A percentile compares a stretch with the other conserved stretches of the same genome.
These are phyloP conservation scores for Irpex rosettiformis DNA, from an alignment of 1,284 basidiomycete species.

Conservation along the genomic window DNA sequence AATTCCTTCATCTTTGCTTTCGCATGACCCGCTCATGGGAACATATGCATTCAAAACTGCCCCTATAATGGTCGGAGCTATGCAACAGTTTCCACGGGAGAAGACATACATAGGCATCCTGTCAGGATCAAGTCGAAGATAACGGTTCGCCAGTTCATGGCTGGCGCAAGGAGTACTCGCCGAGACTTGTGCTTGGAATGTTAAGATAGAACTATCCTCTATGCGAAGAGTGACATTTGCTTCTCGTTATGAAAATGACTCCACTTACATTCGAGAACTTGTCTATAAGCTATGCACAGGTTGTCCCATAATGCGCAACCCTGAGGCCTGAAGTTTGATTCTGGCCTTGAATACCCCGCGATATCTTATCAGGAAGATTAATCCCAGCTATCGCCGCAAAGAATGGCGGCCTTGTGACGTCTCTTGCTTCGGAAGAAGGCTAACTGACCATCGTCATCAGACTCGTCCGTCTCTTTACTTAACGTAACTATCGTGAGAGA, in stretches of 20 bases:
- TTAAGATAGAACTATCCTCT: too few species aligned
- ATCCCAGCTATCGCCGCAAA: background rate
- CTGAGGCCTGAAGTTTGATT: background rate
- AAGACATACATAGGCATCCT: background rate
- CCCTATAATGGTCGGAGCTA: background rate
- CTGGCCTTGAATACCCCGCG: background rate
- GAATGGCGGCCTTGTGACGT: background rate
- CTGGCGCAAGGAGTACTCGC: background rate
- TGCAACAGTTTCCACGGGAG: background rate
- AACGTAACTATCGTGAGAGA: background rate
- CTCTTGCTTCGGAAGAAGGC: background rate
- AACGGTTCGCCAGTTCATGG: background rate
- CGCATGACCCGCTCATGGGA: background rate
- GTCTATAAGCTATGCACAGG: too few species aligned
- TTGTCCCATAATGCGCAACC: too few species aligned
- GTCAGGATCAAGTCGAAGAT: background rate
- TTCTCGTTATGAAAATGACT: too few species aligned
- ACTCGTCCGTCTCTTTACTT: background rate
- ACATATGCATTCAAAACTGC: background rate
- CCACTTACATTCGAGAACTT: too few species aligned
- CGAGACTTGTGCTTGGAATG: too few species aligned
- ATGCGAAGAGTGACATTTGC: too few species aligned
- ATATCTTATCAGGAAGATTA: background rate
- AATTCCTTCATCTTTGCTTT: background rate
- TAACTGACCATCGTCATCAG: background rate